phyloP scores from a whole-genome alignment of 108 stramenopile species.

The Schizochytrium sp. region DNA sequence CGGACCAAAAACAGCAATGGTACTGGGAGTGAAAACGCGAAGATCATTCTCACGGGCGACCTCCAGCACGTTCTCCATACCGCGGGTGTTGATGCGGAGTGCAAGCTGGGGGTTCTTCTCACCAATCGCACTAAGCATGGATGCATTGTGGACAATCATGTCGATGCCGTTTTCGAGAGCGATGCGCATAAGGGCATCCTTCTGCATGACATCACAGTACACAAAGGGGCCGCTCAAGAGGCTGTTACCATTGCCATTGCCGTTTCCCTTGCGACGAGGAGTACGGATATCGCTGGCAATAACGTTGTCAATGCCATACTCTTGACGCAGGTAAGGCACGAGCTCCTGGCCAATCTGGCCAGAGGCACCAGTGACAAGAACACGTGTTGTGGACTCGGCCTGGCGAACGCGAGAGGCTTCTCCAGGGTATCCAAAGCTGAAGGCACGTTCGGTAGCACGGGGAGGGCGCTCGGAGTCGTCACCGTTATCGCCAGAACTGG shows the following conservation, averaged over 20 bases:
- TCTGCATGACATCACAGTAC: conserved; percentile 62
- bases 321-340: conserved; percentile 63
- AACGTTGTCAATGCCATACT: conserved; percentile 66
- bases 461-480: too few relatives aligned
- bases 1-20: conserved; percentile 69
- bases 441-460: neutral
- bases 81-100: conserved; percentile 65
- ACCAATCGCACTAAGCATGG: conserved; percentile 66
- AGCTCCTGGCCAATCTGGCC: conserved; percentile 68
- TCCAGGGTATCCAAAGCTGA: conserved; percentile 58
- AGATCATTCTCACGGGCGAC: conserved; percentile 60
- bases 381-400: conserved; percentile 34
- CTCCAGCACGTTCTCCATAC: conserved; percentile 66
- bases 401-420: neutral
- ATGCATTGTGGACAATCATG: conserved; percentile 67
- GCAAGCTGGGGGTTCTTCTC: conserved; percentile 68
- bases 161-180: conserved; percentile 62
- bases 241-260: neutral
- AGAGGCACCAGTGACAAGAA: conserved; percentile 62
- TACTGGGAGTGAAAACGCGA: conserved; percentile 63
- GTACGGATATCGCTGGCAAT: conserved; percentile 64
- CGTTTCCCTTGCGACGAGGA: neutral
- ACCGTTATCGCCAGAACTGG: too few relatives aligned
- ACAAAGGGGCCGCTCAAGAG: conserved; percentile 56
- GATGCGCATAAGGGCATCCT: conserved; percentile 50